Conservation (phyloP, 2,329 filamentous ascomycete species). For the Colletotrichum plurivorum region DNA sequence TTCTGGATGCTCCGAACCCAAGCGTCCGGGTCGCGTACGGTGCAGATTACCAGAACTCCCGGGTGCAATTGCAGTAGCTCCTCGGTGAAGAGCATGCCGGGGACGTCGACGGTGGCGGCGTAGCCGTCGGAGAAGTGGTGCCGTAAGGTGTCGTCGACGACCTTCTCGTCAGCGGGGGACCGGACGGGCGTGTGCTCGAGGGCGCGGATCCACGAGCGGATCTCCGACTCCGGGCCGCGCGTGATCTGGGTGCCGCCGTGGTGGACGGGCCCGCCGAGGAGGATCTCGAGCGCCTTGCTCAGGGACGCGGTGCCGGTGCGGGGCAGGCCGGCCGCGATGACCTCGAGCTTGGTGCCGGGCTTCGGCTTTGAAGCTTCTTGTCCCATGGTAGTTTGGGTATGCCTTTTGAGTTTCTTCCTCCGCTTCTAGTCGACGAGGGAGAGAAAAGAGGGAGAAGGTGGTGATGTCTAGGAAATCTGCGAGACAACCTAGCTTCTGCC, state of each 20-base stretch:
- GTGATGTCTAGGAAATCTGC: too few relatives aligned
- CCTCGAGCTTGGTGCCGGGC: conserved; percentile 41
- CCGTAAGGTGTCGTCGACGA: conserved; percentile 12
- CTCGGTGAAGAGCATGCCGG: conserved; percentile 10
- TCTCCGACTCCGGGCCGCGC: conserved; percentile 39
- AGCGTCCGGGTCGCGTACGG: conserved; percentile 39
- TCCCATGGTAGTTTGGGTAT: conserved; percentile 38
- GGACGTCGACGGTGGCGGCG: conserved; percentile 11
- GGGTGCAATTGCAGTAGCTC: conserved; percentile 42
- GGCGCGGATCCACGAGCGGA: conserved; percentile 39
- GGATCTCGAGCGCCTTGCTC: conserved; percentile 43
- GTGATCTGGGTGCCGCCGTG: conserved; percentile 44
- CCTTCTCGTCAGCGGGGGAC: conserved; percentile 3
- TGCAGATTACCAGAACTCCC: conserved; percentile 42
- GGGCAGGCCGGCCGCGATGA: conserved; percentile 47
- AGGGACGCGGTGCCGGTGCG: conserved; percentile 46
- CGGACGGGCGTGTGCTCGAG: conserved; percentile 17
- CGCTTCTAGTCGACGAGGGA: not conserved
- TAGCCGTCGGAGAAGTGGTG: conserved; percentile 11
- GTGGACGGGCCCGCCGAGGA: conserved; percentile 44
- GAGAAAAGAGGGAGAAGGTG: not conserved
- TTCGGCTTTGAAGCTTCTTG: conserved; percentile 43
- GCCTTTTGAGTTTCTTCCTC: not conserved
- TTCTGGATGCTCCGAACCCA: conserved; percentile 43
- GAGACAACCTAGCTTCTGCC: too few relatives aligned